Evolutionary conservation across 1,284 basidiomycete genomes (phyloP).

Genomic region (Stygiomarasmius scandens): DNA sequence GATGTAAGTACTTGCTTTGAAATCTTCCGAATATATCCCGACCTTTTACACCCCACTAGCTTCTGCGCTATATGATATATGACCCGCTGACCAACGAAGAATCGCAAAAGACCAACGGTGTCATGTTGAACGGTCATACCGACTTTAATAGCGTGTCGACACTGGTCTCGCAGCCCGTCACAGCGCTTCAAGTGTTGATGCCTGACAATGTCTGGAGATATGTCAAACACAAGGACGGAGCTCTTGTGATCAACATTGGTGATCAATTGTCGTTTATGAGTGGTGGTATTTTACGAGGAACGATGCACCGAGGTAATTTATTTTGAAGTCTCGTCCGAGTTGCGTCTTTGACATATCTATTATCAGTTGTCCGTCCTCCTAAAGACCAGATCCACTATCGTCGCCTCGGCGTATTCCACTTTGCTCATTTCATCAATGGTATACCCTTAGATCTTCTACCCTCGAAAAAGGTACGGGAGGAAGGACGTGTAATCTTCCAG

Average conservation of each 20-base stretch:
- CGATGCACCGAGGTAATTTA: constrained; percentile 41
- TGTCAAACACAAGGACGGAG: constrained; percentile 42
- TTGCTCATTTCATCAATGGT: constrained; percentile 36
- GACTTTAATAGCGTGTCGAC: constrained; percentile 46
- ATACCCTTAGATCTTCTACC: constrained; percentile 31
- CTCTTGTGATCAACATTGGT: constrained; percentile 48
- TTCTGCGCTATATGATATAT: constrained; percentile 52
- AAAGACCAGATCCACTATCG: constrained; percentile 42
- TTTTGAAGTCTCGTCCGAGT: background rate
- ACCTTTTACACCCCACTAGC: constrained; percentile 29
- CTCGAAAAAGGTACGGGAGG: constrained; percentile 32
- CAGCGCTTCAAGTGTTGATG: constrained; percentile 51
- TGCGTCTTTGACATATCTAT: too few relatives aligned
- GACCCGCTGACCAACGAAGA: constrained; percentile 38
- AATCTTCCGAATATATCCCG: too few relatives aligned
- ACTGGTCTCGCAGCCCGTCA: constrained; percentile 46
- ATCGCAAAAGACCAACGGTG: constrained; percentile 37
- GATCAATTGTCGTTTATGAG: constrained; percentile 47
- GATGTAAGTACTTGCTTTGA: too few relatives aligned
- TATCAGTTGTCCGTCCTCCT: constrained; percentile 41
- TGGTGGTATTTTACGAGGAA: constrained; percentile 46
- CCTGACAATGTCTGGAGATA: constrained; percentile 50
- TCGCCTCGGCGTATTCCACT: constrained; percentile 48
- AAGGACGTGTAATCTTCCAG: constrained; percentile 34
- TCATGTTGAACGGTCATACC: constrained; percentile 47